These are phyloP conservation scores for Raddia guianensis DNA, from an alignment of 176 grass and related monocot genomes.

Conservation along the genomic window DNA sequence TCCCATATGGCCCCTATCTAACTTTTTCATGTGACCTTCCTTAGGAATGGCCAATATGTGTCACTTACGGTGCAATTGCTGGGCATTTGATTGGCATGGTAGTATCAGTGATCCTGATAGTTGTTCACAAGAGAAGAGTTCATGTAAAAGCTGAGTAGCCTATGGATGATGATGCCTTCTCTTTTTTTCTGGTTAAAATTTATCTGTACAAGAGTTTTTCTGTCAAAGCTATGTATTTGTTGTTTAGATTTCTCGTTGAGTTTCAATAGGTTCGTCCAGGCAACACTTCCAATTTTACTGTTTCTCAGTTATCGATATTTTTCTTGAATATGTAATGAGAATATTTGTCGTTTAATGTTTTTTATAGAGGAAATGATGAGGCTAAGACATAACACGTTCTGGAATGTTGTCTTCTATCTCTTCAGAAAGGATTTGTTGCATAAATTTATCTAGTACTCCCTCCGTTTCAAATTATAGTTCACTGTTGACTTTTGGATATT, in stretches of 20 bases:
- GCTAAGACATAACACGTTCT: neutral
- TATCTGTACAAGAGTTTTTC: neutral
- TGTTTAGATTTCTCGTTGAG: slow-evolving; percentile 15
- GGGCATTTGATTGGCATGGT: slow-evolving; percentile 70
- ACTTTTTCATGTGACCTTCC: neutral
- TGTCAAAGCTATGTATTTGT: neutral
- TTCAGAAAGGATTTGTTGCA: slow-evolving; percentile 8
- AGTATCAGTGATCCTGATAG: slow-evolving; percentile 48
- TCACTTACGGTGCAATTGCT: slow-evolving; percentile 70
- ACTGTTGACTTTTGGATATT: too few species aligned
- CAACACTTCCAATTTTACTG: neutral
- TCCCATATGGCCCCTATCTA: neutral
- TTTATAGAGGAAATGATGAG: neutral
- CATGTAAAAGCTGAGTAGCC: slow-evolving; percentile 69
- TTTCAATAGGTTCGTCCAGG: slow-evolving; percentile 11
- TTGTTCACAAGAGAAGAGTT: slow-evolving; percentile 43
- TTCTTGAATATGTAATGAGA: slow-evolving; percentile 21
- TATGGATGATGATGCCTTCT: slow-evolving; percentile 21
- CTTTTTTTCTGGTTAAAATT: neutral
- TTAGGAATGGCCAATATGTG: slow-evolving; percentile 92
- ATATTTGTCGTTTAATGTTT: neutral
- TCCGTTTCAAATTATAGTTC: too few species aligned
- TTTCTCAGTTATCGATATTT: slow-evolving; percentile 2
- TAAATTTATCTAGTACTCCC: neutral
- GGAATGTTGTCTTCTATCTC: neutral